A percentile compares a stretch with the other conserved stretches of the same genome.
Conservation (phyloP, 306 rosid genomes). For the Vigna nakashimae region DNA sequence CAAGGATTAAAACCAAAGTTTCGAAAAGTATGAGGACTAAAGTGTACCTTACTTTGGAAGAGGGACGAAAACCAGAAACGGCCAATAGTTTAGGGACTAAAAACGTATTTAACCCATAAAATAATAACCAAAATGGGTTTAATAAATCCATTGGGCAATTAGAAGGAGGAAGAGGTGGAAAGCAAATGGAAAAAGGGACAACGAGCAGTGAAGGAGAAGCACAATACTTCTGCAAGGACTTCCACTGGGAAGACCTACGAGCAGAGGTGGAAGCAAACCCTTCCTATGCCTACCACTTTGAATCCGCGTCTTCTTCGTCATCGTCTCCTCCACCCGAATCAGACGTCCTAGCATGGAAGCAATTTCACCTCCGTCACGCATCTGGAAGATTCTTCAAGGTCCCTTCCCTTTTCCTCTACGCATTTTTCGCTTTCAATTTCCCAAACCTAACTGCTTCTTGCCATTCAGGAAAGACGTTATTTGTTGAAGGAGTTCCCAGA, state of each 20-base stretch:
- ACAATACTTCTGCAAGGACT: conserved; percentile 74
- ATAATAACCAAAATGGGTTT: too few species aligned
- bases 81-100: too few species aligned
- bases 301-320: conserved; percentile 30
- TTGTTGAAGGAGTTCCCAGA: conserved; percentile 87
- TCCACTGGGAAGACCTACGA: conserved; percentile 81
- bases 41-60: too few species aligned
- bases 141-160: too few species aligned
- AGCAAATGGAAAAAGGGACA: not conserved
- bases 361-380: conserved; percentile 83
- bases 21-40: too few species aligned
- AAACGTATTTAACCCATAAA: too few species aligned
- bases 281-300: conserved; percentile 57
- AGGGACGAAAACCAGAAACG: too few species aligned
- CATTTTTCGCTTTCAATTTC: not conserved
- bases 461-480: conserved; percentile 83
- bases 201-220: conserved; percentile 41
- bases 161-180: not conserved
- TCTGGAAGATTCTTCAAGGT: conserved; percentile 97
- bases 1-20: too few species aligned
- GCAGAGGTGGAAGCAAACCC: conserved; percentile 69
- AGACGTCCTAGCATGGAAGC: conserved; percentile 77
- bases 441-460: not conserved
- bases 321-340: conserved; percentile 22
- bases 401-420: not conserved